phyloP scores from a whole-genome alignment of 2,329 filamentous ascomycete genomes.

The Plectosphaerella cucumerina region DNA sequence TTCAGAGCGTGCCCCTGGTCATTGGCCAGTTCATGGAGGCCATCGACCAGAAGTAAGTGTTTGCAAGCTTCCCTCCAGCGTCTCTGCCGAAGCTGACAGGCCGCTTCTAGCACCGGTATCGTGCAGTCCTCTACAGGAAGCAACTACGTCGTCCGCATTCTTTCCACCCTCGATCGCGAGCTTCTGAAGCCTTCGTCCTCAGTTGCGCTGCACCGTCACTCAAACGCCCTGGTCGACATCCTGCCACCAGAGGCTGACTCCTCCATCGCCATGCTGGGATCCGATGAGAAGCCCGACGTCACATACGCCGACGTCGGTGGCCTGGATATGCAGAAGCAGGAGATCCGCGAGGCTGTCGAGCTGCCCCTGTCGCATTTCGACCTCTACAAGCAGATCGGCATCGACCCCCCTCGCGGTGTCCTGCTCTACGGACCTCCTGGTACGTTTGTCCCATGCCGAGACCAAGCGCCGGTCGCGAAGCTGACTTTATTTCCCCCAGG shows the following conservation, averaged over 20 bases:
- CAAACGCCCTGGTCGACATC: constrained; percentile 97
- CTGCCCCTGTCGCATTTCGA: constrained; percentile 96
- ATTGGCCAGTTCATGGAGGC: constrained; percentile 99
- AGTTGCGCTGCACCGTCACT: constrained; percentile 95
- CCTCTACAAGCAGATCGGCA: constrained; percentile 98
- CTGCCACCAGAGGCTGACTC: constrained; percentile 98
- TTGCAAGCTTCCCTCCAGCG: neutral
- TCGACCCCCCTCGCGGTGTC: constrained; percentile 94
- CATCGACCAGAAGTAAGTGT: constrained; percentile 92
- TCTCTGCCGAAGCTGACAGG: neutral
- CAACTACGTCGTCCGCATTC: constrained; percentile 97
- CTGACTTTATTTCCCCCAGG: constrained; percentile 64
- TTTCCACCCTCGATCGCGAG: constrained; percentile 97
- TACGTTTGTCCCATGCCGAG: no score
- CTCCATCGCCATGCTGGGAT: constrained; percentile 95
- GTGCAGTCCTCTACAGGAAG: constrained; percentile 97
- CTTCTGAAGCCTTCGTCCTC: constrained; percentile 97
- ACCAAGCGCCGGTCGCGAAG: no score
- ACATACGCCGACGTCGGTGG: constrained; percentile 98
- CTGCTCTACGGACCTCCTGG: constrained; percentile 61
- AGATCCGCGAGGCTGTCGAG: constrained; percentile 97
- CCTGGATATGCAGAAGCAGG: constrained; percentile 99
- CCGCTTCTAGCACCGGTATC: constrained; percentile 73
- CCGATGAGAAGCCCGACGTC: constrained; percentile 96
- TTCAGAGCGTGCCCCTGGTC: constrained; percentile 95